These are phyloP conservation scores for Brassica napus DNA, from an alignment of 345 rosid species.

Conservation along the genomic window DNA sequence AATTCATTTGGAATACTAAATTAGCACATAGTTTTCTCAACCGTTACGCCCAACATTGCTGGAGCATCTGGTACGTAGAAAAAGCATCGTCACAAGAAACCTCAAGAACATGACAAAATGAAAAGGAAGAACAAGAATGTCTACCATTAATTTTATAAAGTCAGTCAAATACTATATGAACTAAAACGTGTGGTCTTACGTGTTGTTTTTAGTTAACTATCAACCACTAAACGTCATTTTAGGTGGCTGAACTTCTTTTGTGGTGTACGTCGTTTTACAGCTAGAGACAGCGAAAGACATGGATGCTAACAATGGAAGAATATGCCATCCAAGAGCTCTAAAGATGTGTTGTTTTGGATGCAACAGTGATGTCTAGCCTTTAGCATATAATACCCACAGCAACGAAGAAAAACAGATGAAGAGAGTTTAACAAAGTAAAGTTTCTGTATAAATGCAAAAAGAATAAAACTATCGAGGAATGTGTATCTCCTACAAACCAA, in stretches of 20 bases:
- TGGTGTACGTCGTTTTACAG: constrained; percentile 36
- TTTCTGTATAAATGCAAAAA: constrained; percentile 6
- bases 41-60: constrained; percentile 58
- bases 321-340: constrained; percentile 26
- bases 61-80: constrained; percentile 34
- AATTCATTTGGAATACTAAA: constrained; percentile 32
- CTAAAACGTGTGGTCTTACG: constrained; percentile 27
- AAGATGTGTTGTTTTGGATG: constrained; percentile 8
- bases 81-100: constrained; percentile 34
- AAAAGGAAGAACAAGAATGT: constrained; percentile 33
- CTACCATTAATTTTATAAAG: constrained; percentile 17
- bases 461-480: not conserved
- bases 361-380: constrained; percentile 5
- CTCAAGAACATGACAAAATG: constrained; percentile 39
- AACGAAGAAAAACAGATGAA: constrained; percentile 4
- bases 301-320: constrained; percentile 10
- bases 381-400: not conserved
- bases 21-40: constrained; percentile 55
- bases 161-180: constrained; percentile 31
- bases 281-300: constrained; percentile 29
- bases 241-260: constrained; percentile 42
- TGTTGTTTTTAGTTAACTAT: constrained; percentile 25
- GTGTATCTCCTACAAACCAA: constrained; percentile 3
- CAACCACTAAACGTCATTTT: constrained; percentile 41
- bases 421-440: not conserved